Evolutionary conservation across 1,284 basidiomycete genomes (phyloP).

Genomic region (Puccinia polysora): DNA sequence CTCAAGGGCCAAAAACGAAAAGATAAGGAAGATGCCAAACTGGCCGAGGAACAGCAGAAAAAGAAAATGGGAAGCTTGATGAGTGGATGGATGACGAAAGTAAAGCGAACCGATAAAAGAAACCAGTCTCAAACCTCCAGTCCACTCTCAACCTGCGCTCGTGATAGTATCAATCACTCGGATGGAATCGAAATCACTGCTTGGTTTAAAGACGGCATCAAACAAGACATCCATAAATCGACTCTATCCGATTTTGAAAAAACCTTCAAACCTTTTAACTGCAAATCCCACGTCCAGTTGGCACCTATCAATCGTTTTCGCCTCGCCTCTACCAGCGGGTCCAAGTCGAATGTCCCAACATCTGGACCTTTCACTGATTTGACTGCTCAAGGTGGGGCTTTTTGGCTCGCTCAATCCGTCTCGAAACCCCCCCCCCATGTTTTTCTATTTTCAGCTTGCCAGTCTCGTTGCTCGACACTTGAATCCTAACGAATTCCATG

Average conservation of each 20-base stretch:
- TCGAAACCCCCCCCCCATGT: no score
- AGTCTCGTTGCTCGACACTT: no score
- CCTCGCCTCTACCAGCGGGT: constrained; percentile 48
- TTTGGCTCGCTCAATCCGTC: background rate
- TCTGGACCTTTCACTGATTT: background rate
- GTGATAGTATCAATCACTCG: no score
- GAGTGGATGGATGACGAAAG: constrained; percentile 34
- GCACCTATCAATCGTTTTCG: constrained; percentile 69
- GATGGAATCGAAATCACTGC: constrained; percentile 14
- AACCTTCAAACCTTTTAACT: constrained; percentile 68
- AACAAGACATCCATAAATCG: constrained; percentile 32
- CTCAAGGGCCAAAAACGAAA: constrained; percentile 23
- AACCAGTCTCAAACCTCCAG: background rate
- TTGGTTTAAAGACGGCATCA: constrained; percentile 9
- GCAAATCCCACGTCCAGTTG: constrained; percentile 66
- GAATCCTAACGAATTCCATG: background rate
- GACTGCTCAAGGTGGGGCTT: constrained; percentile 11
- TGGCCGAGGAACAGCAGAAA: constrained; percentile 56
- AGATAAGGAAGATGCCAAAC: constrained; percentile 47
- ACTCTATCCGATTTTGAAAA: constrained; percentile 63
- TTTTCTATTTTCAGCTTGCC: no score
- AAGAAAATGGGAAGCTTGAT: constrained; percentile 58
- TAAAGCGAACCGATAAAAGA: background rate
- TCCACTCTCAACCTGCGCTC: background rate
- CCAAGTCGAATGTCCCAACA: constrained; percentile 55